Evolutionary conservation across 1,284 basidiomycete species (phyloP).

Genomic region (Sporisorium graminicola): DNA sequence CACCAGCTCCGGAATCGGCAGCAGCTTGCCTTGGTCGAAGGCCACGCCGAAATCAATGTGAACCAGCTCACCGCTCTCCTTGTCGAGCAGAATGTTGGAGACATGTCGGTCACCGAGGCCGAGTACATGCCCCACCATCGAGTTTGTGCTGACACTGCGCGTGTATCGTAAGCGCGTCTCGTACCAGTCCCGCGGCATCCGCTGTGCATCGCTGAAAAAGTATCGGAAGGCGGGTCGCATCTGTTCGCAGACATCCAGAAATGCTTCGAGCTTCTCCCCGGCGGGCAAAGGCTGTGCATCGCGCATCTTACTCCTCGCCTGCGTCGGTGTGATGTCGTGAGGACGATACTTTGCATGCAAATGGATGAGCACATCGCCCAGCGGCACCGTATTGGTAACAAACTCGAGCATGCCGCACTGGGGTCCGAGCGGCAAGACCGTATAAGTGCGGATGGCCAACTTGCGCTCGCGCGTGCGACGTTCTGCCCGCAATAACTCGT

Average conservation of each 20-base stretch:
- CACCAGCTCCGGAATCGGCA: constrained; percentile 86
- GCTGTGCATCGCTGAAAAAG: constrained; percentile 90
- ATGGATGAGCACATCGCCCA: constrained; percentile 76
- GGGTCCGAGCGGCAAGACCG: constrained; percentile 84
- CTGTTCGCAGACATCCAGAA: constrained; percentile 74
- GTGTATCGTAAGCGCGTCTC: constrained; percentile 90
- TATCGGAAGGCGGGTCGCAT: constrained; percentile 91
- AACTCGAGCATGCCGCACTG: constrained; percentile 92
- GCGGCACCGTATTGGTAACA: constrained; percentile 81
- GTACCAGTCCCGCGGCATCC: constrained; percentile 90
- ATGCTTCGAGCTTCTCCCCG: constrained; percentile 70
- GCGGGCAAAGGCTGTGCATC: constrained; percentile 33
- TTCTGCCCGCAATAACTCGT: constrained; percentile 81
- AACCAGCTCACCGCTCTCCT: constrained; percentile 83
- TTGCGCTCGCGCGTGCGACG: constrained; percentile 80
- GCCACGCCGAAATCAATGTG: constrained; percentile 97
- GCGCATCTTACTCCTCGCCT: constrained; percentile 45
- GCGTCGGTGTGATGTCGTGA: constrained; percentile 38
- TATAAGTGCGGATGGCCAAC: constrained; percentile 85
- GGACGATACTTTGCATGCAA: constrained; percentile 74
- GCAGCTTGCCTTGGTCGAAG: constrained; percentile 89
- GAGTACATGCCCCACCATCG: constrained; percentile 91
- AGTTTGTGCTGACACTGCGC: constrained; percentile 90
- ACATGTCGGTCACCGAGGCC: constrained; percentile 93
- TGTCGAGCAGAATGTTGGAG: constrained; percentile 92